These are phyloP conservation scores for Eugenia klotzschiana DNA, from an alignment of 441 rosid genomes.

Conservation along the genomic window DNA sequence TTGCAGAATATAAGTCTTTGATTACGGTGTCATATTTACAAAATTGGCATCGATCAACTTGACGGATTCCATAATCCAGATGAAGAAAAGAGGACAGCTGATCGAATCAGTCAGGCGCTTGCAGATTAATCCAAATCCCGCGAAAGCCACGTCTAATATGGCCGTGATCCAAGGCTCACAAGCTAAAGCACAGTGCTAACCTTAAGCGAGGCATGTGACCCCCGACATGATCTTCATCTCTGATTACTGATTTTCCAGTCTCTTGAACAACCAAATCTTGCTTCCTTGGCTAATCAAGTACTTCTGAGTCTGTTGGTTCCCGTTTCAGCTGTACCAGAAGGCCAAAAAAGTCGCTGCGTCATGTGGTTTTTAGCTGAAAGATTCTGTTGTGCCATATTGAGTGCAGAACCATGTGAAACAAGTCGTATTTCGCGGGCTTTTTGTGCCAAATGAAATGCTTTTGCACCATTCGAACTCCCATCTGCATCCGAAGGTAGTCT, in stretches of 20 bases:
- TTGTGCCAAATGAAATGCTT: slow-evolving; percentile 67
- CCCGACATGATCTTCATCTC: background rate
- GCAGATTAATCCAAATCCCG: background rate
- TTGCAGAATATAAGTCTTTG: background rate
- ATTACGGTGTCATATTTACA: background rate
- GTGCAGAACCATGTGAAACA: slow-evolving; percentile 61
- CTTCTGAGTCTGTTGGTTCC: background rate
- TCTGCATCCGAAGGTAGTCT: slow-evolving; percentile 41
- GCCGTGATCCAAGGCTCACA: background rate
- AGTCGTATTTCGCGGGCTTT: slow-evolving; percentile 40
- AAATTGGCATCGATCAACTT: background rate
- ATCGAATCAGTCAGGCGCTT: background rate
- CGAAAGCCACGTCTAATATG: background rate
- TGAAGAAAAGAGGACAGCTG: background rate
- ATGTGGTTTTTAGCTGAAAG: slow-evolving; percentile 21
- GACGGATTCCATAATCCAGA: background rate
- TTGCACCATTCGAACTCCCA: slow-evolving; percentile 37
- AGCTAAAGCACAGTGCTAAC: background rate
- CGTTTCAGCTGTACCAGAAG: background rate
- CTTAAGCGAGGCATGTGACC: background rate
- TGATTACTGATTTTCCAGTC: background rate
- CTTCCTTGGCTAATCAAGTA: background rate
- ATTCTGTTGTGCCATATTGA: slow-evolving; percentile 57
- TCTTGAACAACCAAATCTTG: background rate
- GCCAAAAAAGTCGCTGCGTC: background rate